phyloP scores from a whole-genome alignment of 2,329 filamentous ascomycete genomes.

The Pestalotiopsis sp. region DNA sequence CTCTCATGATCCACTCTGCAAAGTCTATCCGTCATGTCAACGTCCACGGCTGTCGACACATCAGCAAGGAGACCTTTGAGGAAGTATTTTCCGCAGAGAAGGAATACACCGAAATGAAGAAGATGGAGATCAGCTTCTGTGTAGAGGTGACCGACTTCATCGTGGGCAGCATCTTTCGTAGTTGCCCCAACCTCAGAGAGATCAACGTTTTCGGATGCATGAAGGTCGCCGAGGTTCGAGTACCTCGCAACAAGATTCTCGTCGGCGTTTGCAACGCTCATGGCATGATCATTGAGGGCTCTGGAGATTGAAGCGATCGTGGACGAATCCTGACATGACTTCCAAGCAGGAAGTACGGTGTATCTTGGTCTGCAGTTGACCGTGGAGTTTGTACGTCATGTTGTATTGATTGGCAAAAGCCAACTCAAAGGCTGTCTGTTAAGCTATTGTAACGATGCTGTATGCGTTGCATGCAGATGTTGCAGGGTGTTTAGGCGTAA shows the following conservation, averaged over 20 bases:
- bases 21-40: conserved; percentile 65
- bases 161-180: conserved; percentile 62
- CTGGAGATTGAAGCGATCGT: conserved; percentile 20
- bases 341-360: neutral
- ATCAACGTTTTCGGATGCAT: conserved; percentile 67
- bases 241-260: conserved; percentile 41
- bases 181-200: conserved; percentile 60
- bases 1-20: conserved; percentile 84
- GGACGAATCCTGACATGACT: neutral
- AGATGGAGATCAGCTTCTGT: conserved; percentile 79
- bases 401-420: neutral
- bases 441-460: too few species aligned
- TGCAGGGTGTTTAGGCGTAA: too few species aligned
- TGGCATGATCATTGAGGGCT: conserved; percentile 43
- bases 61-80: conserved; percentile 70
- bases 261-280: conserved; percentile 42
- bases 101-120: conserved; percentile 65
- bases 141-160: conserved; percentile 66
- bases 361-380: neutral
- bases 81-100: conserved; percentile 65
- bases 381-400: neutral
- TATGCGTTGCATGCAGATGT: too few species aligned
- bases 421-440: too few species aligned
- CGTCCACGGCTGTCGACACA: conserved; percentile 82
- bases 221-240: conserved; percentile 44